phyloP scores from a whole-genome alignment of 352 stramenopile genomes.

The Pythium periplocum region DNA sequence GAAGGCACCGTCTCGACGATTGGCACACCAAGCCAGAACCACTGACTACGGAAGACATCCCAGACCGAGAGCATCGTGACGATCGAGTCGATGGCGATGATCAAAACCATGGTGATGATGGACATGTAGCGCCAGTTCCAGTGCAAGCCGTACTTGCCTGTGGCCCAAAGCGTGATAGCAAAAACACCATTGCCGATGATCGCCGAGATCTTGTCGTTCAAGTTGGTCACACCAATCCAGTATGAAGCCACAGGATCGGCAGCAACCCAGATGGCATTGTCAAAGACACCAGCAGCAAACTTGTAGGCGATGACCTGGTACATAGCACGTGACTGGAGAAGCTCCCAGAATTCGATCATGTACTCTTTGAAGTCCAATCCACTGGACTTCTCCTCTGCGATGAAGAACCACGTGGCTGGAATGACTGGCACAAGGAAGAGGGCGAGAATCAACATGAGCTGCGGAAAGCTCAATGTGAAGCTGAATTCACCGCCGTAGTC shows the following conservation, averaged over 20 bases:
- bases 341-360: conserved; percentile 17
- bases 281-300: conserved; percentile 9
- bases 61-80: conserved; percentile 25
- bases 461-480: conserved; percentile 17
- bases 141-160: conserved; percentile 19
- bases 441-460: conserved; percentile 20
- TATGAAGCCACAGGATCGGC: conserved; percentile 8
- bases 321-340: conserved; percentile 11
- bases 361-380: conserved; percentile 14
- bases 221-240: conserved; percentile 14
- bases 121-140: conserved; percentile 34
- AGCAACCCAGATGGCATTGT: conserved; percentile 6
- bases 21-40: conserved; percentile 30
- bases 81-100: conserved; percentile 23
- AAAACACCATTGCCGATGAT: conserved; percentile 15
- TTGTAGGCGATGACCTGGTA: conserved; percentile 12
- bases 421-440: conserved; percentile 13
- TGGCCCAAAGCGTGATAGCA: conserved; percentile 9
- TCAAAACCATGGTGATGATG: conserved; percentile 14
- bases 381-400: conserved; percentile 16
- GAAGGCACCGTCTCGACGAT: conserved; percentile 22
- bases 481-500: conserved; percentile 16
- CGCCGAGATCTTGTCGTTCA: conserved; percentile 18
- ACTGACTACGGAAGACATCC: conserved; percentile 32
- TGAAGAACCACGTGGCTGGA: conserved; percentile 18